Base-by-base conservation (phyloP, 2,329 filamentous ascomycete genomes). In the Beauveria varroae region DNA sequence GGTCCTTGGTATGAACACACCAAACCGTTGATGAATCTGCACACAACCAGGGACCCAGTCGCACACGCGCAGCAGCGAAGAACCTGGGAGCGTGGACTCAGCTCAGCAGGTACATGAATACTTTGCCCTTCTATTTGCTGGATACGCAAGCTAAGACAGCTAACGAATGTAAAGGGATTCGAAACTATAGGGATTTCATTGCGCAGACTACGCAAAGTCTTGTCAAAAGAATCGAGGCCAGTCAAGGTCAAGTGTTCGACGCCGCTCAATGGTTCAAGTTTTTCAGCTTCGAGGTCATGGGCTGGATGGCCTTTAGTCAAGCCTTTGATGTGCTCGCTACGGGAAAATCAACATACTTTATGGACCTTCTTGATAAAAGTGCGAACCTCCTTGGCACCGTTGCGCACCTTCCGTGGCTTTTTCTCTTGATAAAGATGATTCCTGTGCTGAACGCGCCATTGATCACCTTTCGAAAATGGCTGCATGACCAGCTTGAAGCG, bases 251-350 rank as follows among this genome's bases (percentile, higher is more conserved):
- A 6, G 60, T 67, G 0, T 59, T 75, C 5, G 65, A 77, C 44
- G 67, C 68, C 4, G 66, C 71, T 0, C 63, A 67, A 4, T 73
- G 71, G 69, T 71, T 73, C 62, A 72, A 70, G 58, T 73, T 73
- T 50, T 74, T 72, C 56, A 69, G 69, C 24, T 76, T 75, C 44
- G 75, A 76, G 22, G 68, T 76, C 5, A 76, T 78, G 75, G 75
- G 73, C 1, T 73, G 77, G 53, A 65, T 78, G 43, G 75, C 72
- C 5, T 77, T 77, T 50, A 73, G 71, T 1, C 67, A 70, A 34
- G 66, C 68, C 5, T 77, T 75, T 51, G 65, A 71, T 10, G 73
- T 74, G 73, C 65, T 77, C 16, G 63, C 60, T 28, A 58, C 18
- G 5, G 56, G 46, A 3, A 50, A 51, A 9, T 6, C 40, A 7